Evolutionary conservation across 495 filamentous ascomycete species (phyloP), one percentile per base, ranked within the genome.

Genomic region (Penicillium herquei): DNA sequence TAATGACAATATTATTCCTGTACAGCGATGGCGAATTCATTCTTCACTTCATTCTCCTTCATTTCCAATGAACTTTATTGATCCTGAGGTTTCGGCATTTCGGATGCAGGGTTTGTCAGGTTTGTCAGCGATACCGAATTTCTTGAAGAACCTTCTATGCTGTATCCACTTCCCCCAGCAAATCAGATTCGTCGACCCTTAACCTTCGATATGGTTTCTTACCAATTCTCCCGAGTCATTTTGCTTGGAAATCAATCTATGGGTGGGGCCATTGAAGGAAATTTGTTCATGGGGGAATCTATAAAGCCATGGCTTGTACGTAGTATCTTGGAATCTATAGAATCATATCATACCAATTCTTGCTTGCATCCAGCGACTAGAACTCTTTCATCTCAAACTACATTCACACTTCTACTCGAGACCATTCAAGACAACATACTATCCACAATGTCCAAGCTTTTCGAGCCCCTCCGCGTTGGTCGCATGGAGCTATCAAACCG

Each of bases 381-480:
- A 44, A 21, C 26, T 16, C 40, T 41, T 16, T 13, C 39, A 14
- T 3, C 8, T 14, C 10, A 14, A n/a, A n/a, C n/a, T 14, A 41
- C 7, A 14, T 3, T 14, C 39, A 41, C n/a, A 13, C 11, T 16
- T 7, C 39, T 41, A 41, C 7, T 14, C 14, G 16, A 41, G 1
- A 14, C 39, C 39, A 41, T 41, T 41, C 13, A 16, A 26, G 21
- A 26, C 21, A 26, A 1, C 21, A 26, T 8, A 26, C 10, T 3
- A n/a, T n/a, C n/a, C n/a, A 46, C 12, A 41, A 40, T 51, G 16
- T 17, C 35, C 3, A 44, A 44, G 3, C 72, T 85, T 31, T 85
- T 84, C 69, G 64, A 65, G 2, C 81, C 83, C n/a, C 57, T 85
- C 47, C 64, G 55, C 30, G 61, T 84, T 10, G 78, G 78, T 16